Evolutionary conservation across 73 alveolate species (phyloP).

Genomic region (Tetrahymena borealis): DNA sequence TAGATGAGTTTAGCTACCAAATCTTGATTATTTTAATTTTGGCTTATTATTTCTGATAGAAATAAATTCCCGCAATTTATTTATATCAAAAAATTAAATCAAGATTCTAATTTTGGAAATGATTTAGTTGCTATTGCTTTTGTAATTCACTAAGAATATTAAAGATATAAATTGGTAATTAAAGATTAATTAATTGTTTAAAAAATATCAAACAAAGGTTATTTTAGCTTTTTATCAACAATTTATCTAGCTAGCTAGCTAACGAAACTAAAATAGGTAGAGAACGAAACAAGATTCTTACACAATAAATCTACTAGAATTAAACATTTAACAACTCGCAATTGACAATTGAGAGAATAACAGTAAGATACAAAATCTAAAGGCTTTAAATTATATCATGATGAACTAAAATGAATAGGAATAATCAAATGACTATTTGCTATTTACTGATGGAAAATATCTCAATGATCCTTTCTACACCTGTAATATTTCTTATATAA

Average conservation of each 20-base stretch:
- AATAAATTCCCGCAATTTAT: background rate
- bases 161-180: too few species aligned
- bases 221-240: background rate
- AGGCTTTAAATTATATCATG: background rate
- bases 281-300: background rate
- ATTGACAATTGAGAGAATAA: too few species aligned
- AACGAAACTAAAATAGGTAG: background rate
- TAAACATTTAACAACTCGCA: background rate
- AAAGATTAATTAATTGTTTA: background rate
- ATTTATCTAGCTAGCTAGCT: background rate
- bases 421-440: background rate
- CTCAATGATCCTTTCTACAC: background rate
- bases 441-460: background rate
- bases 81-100: too few species aligned
- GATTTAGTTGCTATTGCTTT: too few species aligned
- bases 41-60: background rate
- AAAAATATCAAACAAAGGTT: background rate
- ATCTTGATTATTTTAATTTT: background rate
- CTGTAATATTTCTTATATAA: background rate
- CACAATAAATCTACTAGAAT: background rate
- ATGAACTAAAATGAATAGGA: background rate
- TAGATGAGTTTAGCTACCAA: background rate
- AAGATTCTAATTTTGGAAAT: too few species aligned
- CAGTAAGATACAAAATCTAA: too few species aligned
- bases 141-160: too few species aligned